phyloP scores from a whole-genome alignment of 164 flowering plant genomes.

The Piper betle region DNA sequence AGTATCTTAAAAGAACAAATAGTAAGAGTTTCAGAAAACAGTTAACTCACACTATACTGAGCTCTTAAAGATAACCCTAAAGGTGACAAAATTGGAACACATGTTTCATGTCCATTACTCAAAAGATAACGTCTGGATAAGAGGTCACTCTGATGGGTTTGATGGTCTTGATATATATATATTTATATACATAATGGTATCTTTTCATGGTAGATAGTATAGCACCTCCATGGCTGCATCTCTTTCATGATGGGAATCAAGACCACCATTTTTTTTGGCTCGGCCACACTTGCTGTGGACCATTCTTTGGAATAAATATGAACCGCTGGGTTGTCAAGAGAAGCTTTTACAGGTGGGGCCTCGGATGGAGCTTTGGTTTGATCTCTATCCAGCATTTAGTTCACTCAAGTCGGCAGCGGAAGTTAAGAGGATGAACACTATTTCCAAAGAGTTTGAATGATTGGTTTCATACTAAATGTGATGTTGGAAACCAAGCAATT shows the following conservation, averaged over 20 bases:
- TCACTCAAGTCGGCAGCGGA: no score
- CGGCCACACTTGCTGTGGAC: neutral
- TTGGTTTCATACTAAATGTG: no score
- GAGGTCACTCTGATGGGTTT: neutral
- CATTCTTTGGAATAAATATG: neutral
- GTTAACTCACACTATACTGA: no score
- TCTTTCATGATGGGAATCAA: neutral
- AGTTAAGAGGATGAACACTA: no score
- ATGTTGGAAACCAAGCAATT: no score
- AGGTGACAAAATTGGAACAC: neutral
- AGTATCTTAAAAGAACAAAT: no score
- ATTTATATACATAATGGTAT: neutral
- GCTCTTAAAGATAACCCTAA: neutral
- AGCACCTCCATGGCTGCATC: neutral
- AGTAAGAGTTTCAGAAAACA: no score
- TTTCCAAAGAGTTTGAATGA: no score
- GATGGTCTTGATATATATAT: neutral
- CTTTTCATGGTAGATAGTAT: neutral
- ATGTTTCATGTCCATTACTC: neutral
- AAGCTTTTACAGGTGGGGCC: neutral
- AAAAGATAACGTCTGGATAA: neutral
- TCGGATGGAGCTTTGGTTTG: neutral
- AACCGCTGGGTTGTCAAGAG: neutral
- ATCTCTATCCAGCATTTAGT: no score
- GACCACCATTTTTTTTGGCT: neutral